Evolutionary conservation across 805 yeast species (phyloP), one percentile per base, ranked within the genome.

Genomic region (Starmerella cellae): DNA sequence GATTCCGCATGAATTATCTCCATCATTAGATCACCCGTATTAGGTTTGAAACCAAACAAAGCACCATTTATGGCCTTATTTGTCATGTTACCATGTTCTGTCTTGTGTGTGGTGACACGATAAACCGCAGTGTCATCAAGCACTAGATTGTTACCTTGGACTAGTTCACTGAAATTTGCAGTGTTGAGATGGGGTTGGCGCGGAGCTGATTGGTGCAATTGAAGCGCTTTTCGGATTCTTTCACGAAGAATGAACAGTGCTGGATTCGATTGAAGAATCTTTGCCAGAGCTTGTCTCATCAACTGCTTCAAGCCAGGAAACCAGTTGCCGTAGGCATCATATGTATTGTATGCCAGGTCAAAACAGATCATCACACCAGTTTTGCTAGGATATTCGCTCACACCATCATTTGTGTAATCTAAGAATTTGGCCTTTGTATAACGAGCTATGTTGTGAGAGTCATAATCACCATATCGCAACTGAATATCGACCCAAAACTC

Each of bases 291-390:
- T 55, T 79, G 83, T 56, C 82, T 94, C 66, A 91, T 67, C 55
- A 91, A 66, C 3, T 84, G 84, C 60, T 91, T 91, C 62, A 88
- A 64, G 1, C 97, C 97, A 2, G 93, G 88, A 64, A 91, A 82
- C 98, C 98, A 91, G 55, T 83, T 84, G 26, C 99, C 99, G 61
- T 84, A 91, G 0, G 94, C 87, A 60, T 85, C 96, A 58, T 81
- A 87, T 79, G 85, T 82, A 60, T 91, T 91, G 59, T 91, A 91
- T 0, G 97, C 95, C 50, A 91, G 66, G 61, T 91, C 99, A 47
- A 91, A 71, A 33, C 93, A 94, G 38, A 91, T 71, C 70, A 91
- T 74, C 10, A 82, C 70, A 48, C 99, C 99, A 0, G 95, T 82
- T 2, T 94, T 83, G 2, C 94, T 79, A 3, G 98, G 97, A 58